Percentiles rank a stretch among this genome's conserved stretches.
These are phyloP conservation scores for Bruguiera parviflora DNA, from an alignment of 345 rosid genomes.

Conservation along the genomic window DNA sequence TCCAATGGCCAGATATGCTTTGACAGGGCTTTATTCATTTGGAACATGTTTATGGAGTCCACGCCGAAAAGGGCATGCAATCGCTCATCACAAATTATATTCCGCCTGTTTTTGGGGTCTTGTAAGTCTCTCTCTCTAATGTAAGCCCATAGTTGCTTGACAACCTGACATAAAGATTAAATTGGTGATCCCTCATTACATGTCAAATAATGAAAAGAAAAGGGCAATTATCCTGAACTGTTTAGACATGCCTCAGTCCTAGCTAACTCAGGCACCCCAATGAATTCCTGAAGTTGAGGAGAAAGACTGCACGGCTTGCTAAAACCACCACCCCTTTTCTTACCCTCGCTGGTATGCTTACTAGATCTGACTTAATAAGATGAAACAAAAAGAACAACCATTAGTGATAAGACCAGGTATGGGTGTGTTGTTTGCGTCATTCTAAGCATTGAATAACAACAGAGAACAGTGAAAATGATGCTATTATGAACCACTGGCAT, in stretches of 20 bases:
- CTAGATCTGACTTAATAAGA: conserved; percentile 32
- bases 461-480: not conserved
- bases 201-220: conserved; percentile 9
- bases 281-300: conserved; percentile 40
- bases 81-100: conserved; percentile 50
- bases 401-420: conserved; percentile 7
- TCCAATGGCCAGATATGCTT: conserved; percentile 63
- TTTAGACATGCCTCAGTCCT: conserved; percentile 36
- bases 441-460: too few species aligned
- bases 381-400: not conserved
- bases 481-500: not conserved
- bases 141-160: conserved; percentile 54
- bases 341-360: conserved; percentile 25
- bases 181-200: not conserved
- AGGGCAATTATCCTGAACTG: not conserved
- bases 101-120: conserved; percentile 51
- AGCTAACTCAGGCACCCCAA: conserved; percentile 34
- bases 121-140: conserved; percentile 58
- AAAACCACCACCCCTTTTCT: conserved; percentile 48
- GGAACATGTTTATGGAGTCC: conserved; percentile 60
- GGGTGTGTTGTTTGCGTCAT: not conserved
- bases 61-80: conserved; percentile 44
- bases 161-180: conserved; percentile 34
- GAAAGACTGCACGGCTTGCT: conserved; percentile 43
- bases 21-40: conserved; percentile 53